These are phyloP conservation scores for Backusella circina DNA, from an alignment of 192 early-diverging fungal species.

Conservation along the genomic window DNA sequence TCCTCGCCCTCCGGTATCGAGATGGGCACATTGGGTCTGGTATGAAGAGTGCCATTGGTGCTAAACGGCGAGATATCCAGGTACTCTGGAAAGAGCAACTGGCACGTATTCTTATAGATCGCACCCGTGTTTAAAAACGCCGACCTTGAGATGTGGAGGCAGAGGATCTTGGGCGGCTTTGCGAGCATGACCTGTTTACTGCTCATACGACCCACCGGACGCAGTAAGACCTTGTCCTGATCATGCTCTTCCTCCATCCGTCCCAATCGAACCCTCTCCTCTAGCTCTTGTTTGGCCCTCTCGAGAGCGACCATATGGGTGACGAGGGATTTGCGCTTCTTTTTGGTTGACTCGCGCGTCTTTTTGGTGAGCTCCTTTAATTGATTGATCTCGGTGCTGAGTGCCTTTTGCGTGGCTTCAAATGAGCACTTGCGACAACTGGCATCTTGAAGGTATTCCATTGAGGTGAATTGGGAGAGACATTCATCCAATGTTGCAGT, in stretches of 20 bases:
- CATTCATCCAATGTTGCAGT: conserved; percentile 50
- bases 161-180: conserved; percentile 70
- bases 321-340: conserved; percentile 12
- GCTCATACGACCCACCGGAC: conserved; percentile 42
- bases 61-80: conserved; percentile 72
- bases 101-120: conserved; percentile 77
- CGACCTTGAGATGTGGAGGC: conserved; percentile 83
- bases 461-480: conserved; percentile 48
- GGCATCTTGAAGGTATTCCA: conserved; percentile 64
- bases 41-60: conserved; percentile 55
- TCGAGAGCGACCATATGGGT: conserved; percentile 11
- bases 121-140: conserved; percentile 69
- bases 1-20: conserved; percentile 19
- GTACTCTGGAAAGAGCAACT: conserved; percentile 75
- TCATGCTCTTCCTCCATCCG: conserved; percentile 28
- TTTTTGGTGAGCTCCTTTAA: conserved; percentile 20
- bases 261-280: conserved; percentile 12
- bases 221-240: conserved; percentile 5
- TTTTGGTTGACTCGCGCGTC: conserved; percentile 9
- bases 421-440: conserved; percentile 65
- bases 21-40: conserved; percentile 55
- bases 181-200: conserved; percentile 84
- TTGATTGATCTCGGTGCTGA: conserved; percentile 33
- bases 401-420: conserved; percentile 34
- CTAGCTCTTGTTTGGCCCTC: conserved; percentile 10